Base-by-base conservation (phyloP, 164 flowering plant species). In the Aristolochia contorta region DNA sequence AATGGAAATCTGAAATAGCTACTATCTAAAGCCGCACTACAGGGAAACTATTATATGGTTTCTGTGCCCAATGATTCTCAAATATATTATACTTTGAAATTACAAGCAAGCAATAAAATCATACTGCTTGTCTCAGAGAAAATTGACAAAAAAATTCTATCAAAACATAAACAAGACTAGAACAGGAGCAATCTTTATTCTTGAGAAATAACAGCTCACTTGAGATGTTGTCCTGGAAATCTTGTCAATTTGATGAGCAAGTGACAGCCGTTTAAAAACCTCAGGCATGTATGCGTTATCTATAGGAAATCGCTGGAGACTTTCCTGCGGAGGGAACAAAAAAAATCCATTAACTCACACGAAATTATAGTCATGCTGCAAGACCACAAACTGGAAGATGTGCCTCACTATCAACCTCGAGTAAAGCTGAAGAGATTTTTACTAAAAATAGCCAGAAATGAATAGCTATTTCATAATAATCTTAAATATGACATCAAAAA, bases 171-270 rank as follows among this genome's bases (percentile, higher is more conserved):
- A 59, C n/a, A 47, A 15, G 25, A 16, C 16, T 33, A 33, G 53
- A 16, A 49, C 22, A 13, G n/a, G 19, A 10, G n/a, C 8, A 12
- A 8, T 20, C 53, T 49, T 49, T 8, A 16, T 49, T 6, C 53
- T 18, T 4, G 14, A 12, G 15, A 18, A 54, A 23, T 1, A 54
- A 24, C 57, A n/a, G 16, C 21, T 56, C 58, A 56, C 58, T 32
- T 88, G 81, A 27, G 96, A 82, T n/a, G 78, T 91, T 71, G 73
- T 84, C 25, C 84, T 71, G 41, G 54, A 47, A 48, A 90, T 76
- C 68, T 83, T 86, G 74, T 90, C 99, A 58, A 93, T 90, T 71
- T 88, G 97, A 37, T 87, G 87, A 21, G 97, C 97, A 75, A 93
- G 82, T 65, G 99, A 88, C 51, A 84, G 64, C 24, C 95, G 75